Evolutionary conservation across 2,329 filamentous ascomycete genomes (phyloP).

Genomic region (Aureobasidium sp.): DNA sequence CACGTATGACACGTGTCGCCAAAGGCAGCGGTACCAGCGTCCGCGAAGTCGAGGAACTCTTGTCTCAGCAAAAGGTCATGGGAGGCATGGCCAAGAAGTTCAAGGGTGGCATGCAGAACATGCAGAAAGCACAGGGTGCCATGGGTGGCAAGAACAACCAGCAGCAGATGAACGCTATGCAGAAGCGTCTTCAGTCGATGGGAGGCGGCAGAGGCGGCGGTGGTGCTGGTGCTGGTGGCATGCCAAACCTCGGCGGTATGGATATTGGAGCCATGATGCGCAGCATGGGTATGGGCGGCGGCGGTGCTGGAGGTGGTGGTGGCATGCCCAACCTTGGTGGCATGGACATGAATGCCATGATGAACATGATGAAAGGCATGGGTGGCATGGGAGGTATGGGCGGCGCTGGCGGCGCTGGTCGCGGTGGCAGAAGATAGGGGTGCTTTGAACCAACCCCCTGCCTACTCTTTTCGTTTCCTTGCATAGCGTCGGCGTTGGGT

Average conservation of each 20-base stretch:
- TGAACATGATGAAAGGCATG: conserved; percentile 71
- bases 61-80: conserved; percentile 99
- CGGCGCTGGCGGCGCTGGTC: conserved; percentile 46
- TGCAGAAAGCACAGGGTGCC: conserved; percentile 85
- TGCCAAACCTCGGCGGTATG: conserved; percentile 77
- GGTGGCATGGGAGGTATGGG: conserved; percentile 61
- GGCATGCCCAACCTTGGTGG: conserved; percentile 58
- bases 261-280: conserved; percentile 86
- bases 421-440: conserved; percentile 18
- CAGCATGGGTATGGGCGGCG: conserved; percentile 66
- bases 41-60: conserved; percentile 85
- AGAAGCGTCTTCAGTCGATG: conserved; percentile 90
- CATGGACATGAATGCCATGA: conserved; percentile 66
- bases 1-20: conserved; percentile 85
- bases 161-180: conserved; percentile 93
- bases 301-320: conserved; percentile 48
- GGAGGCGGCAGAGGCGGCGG: conserved; percentile 62
- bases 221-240: conserved; percentile 49
- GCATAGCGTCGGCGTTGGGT: conserved; percentile 18
- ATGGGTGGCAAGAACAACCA: conserved; percentile 89
- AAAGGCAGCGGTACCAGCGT: conserved; percentile 86
- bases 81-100: conserved; percentile 95
- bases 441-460: background rate
- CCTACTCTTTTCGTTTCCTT: background rate
- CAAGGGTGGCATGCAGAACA: conserved; percentile 95